Conservation (phyloP, 192 early-diverging fungal species). For the Kickxella alabastrina region DNA sequence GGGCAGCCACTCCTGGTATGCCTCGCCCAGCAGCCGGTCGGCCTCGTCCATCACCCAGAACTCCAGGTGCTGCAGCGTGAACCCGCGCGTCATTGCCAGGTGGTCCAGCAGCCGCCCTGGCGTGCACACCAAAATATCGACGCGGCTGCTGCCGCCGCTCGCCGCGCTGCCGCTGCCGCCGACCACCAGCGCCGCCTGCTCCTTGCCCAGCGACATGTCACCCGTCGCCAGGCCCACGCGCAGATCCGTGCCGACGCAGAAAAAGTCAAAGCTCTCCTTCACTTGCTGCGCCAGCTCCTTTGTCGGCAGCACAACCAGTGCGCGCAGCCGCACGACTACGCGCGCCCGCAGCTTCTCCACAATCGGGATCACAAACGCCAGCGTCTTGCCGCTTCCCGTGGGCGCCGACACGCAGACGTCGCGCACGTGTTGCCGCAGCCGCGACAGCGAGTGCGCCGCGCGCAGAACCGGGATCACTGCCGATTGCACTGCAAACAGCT, state of each 20-base stretch:
- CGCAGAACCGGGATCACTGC: constrained; percentile 80
- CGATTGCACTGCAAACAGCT: constrained; percentile 87
- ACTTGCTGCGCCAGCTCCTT: constrained; percentile 90
- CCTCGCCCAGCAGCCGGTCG: constrained; percentile 87
- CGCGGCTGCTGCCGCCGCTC: constrained; percentile 60
- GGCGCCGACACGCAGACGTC: constrained; percentile 93
- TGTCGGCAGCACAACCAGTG: constrained; percentile 88
- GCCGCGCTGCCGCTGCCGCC: constrained; percentile 17
- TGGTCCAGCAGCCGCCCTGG: constrained; percentile 96
- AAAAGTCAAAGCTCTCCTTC: constrained; percentile 74
- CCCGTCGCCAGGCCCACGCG: constrained; percentile 73
- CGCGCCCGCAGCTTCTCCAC: constrained; percentile 75
- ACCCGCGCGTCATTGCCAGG: constrained; percentile 74
- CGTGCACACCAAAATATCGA: constrained; percentile 91
- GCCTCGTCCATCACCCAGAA: constrained; percentile 96
- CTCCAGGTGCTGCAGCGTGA: constrained; percentile 86
- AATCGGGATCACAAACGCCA: constrained; percentile 93
- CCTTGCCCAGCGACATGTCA: constrained; percentile 70
- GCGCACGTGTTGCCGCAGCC: constrained; percentile 70
- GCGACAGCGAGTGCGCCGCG: constrained; percentile 58
- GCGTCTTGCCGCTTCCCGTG: constrained; percentile 94
- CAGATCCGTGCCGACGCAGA: constrained; percentile 72
- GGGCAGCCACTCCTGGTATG: constrained; percentile 87
- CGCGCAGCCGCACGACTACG: constrained; percentile 75
- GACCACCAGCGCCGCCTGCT: constrained; percentile 54